Evolutionary conservation across 1,284 basidiomycete species (phyloP).

Genomic region (Pascua sp.): DNA sequence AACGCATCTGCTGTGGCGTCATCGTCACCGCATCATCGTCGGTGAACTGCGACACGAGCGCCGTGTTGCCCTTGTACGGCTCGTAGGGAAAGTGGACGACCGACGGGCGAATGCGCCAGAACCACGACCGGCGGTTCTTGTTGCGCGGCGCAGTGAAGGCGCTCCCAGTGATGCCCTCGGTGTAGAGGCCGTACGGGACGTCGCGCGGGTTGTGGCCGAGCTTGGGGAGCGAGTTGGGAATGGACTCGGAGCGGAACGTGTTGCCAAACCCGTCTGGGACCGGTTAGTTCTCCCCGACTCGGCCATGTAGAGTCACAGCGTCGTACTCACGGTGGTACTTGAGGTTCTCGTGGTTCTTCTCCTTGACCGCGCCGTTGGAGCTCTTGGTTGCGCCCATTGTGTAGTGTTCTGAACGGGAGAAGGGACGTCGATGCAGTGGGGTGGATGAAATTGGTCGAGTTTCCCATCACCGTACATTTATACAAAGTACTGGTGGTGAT

Average conservation of each 20-base stretch:
- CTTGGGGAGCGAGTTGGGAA: conserved; percentile 49
- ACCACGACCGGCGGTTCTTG: conserved; percentile 54
- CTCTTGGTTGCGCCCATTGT: conserved; percentile 1
- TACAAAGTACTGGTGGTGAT: not conserved
- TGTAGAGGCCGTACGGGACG: conserved; percentile 61
- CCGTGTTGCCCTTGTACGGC: conserved; percentile 6
- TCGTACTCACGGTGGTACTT: conserved; percentile 1
- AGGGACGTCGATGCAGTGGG: not conserved
- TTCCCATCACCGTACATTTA: not conserved
- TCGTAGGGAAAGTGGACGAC: conserved; percentile 55
- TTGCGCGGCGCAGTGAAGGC: conserved; percentile 60
- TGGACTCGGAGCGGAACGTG: conserved; percentile 13
- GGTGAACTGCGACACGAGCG: conserved; percentile 9
- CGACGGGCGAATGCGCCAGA: conserved; percentile 55
- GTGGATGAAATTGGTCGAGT: not conserved
- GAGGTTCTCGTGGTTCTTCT: not conserved
- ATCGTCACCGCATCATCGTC: conserved; percentile 18
- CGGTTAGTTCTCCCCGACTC: not conserved
- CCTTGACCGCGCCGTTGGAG: not conserved
- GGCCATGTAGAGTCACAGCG: too few species aligned
- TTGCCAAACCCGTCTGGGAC: conserved; percentile 12
- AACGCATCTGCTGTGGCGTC: conserved; percentile 62
- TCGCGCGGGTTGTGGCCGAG: conserved; percentile 65
- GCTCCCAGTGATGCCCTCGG: conserved; percentile 59
- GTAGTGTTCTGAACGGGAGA: not conserved